phyloP scores from a whole-genome alignment of 1,284 basidiomycete genomes.

The Sanghuangporus sanghuang region DNA sequence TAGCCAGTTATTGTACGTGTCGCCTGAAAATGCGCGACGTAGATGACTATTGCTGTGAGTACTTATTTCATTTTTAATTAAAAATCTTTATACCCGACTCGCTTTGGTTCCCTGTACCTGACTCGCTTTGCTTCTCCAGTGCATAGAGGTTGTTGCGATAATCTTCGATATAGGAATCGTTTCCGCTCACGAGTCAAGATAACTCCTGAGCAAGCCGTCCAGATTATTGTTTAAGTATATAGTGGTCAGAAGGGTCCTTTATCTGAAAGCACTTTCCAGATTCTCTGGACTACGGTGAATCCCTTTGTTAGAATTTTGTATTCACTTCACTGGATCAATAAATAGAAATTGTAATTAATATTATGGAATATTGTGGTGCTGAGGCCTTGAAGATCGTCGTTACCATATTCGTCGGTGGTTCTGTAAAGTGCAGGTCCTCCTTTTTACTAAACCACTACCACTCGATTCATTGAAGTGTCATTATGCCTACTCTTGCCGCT shows the following conservation, averaged over 20 bases:
- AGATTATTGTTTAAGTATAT: neutral
- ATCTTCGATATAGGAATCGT: constrained; percentile 46
- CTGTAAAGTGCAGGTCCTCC: neutral
- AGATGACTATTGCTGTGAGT: constrained; percentile 55
- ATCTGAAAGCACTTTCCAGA: neutral
- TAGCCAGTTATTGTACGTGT: constrained; percentile 47
- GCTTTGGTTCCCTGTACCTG: neutral
- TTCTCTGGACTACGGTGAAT: no score
- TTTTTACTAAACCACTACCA: neutral
- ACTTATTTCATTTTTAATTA: neutral
- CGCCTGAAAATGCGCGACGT: constrained; percentile 38
- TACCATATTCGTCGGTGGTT: neutral
- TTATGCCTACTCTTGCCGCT: constrained; percentile 76
- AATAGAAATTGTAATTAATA: neutral
- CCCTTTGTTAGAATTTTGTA: neutral
- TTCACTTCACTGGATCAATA: neutral
- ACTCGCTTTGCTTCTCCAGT: constrained; percentile 29
- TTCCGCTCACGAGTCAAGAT: constrained; percentile 32
- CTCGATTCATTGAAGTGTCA: neutral
- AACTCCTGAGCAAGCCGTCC: constrained; percentile 1
- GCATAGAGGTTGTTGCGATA: constrained; percentile 45
- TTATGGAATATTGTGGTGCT: no score
- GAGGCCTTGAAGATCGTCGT: neutral
- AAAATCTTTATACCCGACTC: no score
- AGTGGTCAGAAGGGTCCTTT: neutral